Base-by-base conservation (phyloP, 345 rosid species). In the Draba incana region DNA sequence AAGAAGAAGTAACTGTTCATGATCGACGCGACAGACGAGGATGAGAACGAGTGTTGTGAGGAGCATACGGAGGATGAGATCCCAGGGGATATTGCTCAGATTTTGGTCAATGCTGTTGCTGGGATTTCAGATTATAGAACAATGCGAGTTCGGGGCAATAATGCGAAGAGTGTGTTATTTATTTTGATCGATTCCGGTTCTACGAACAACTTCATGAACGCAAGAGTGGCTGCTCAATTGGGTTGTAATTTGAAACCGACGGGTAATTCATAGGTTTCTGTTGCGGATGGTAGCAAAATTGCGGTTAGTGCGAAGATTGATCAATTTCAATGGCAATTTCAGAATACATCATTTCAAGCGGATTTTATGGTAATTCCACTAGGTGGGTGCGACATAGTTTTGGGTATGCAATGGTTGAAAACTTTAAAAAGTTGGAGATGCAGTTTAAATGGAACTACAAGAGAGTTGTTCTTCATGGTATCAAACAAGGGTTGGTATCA, bases 201-300 rank as follows among this genome's bases (percentile, higher is more conserved):
- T 1, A 47, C 51, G 1, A 27, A 47, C 0, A 47, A 47, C 10
- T 47, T 47, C 20, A 16, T 47, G 9, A 10, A 47, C 6, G 3
- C 15, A 20, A 16, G 7, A 0, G 10, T 47, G 15, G 51, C 51
- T 2, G 1, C 15, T 1, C 23, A 49, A 4, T 11, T 49, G 31
- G 54, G 54, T 0, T 49, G 54, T 23, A 9, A 1, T 0, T 0
- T 49, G 2, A 1, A 2, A 1, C 2, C n/a, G 0, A 8, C 6
- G 0, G 54, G 54, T 0, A 49, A 2, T 3, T 0, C 31, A 2
- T 0, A 6, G 0, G 54, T 24, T 0, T 2, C 1, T 2, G 31
- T 49, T 0, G 31, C 54, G 0, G 54, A 24, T 49, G 54, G 52
- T 0, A 48, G 50, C 24, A 46, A 9, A 3, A 4, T 3, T 20